phyloP scores from a whole-genome alignment of 768 basidiomycete species.

The Solioccasus polychromus region DNA sequence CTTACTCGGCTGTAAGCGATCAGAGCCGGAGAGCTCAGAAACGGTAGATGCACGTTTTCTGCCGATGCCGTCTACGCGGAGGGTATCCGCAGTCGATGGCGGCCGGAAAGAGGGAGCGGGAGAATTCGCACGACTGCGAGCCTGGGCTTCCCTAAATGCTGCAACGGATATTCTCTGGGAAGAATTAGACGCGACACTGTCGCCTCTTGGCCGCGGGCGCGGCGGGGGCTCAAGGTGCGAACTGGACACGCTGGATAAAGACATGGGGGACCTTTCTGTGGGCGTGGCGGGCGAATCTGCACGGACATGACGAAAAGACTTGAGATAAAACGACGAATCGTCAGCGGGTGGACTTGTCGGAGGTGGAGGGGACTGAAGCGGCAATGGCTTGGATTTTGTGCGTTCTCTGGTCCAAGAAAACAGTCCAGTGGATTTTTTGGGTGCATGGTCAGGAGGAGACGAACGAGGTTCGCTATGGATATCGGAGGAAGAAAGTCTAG shows the following conservation, averaged over 20 bases:
- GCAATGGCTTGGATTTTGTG: slow-evolving; percentile 33
- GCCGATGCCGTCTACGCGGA: slow-evolving; percentile 24
- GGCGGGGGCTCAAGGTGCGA: slow-evolving; percentile 37
- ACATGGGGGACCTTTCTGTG: slow-evolving; percentile 22
- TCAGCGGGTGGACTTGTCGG: slow-evolving; percentile 21
- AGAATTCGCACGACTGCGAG: slow-evolving; percentile 57
- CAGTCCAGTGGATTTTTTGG: slow-evolving; percentile 35
- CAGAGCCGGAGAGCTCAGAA: slow-evolving; percentile 22
- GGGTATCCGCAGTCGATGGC: slow-evolving; percentile 32
- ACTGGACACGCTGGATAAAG: slow-evolving; percentile 15
- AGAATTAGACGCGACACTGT: slow-evolving; percentile 58
- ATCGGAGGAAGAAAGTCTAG: slow-evolving; percentile 14
- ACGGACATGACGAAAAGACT: slow-evolving; percentile 68
- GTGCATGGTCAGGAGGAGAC: slow-evolving; percentile 17
- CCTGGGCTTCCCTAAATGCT: slow-evolving; percentile 77
- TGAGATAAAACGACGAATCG: slow-evolving; percentile 62
- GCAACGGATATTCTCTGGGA: slow-evolving; percentile 78
- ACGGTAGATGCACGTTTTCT: slow-evolving; percentile 31
- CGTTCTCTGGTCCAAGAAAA: slow-evolving; percentile 36
- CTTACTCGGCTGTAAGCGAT: slow-evolving; percentile 14
- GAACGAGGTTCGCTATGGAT: slow-evolving; percentile 7
- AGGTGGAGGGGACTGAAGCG: slow-evolving; percentile 29
- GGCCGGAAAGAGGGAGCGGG: slow-evolving; percentile 52
- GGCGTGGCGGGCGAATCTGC: slow-evolving; percentile 37
- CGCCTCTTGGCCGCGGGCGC: slow-evolving; percentile 50